Percentiles rank a stretch among this genome's conserved stretches.
Conservation (phyloP, 169 alveolate species). For the Theileria parva region DNA sequence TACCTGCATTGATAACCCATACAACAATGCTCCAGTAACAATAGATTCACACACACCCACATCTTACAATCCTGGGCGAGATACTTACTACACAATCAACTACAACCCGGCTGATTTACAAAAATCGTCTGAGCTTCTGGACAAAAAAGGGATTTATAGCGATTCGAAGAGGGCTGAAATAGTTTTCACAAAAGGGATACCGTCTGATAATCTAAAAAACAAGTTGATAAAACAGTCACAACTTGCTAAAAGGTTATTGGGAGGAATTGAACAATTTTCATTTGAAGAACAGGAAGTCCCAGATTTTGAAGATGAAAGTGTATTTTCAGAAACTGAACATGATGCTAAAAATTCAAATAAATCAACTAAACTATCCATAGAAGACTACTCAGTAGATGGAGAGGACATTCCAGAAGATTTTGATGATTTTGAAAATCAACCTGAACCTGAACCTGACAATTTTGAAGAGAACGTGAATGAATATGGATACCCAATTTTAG, state of each 20-base stretch:
- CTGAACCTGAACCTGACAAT: not conserved
- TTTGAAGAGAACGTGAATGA: not conserved
- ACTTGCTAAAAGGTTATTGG: not conserved
- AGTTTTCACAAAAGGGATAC: not conserved
- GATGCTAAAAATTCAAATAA: not conserved
- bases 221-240: not conserved
- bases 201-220: not conserved
- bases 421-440: not conserved
- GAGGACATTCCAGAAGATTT: not conserved
- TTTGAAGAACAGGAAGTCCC: not conserved
- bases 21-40: not conserved
- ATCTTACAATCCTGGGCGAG: not conserved
- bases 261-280: not conserved
- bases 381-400: not conserved
- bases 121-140: not conserved
- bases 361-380: not conserved
- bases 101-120: not conserved
- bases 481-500: slow-evolving; percentile 5
- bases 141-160: not conserved
- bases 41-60: no score
- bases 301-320: not conserved
- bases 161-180: not conserved
- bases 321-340: not conserved
- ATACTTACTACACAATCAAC: not conserved
- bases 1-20: no score